phyloP scores from a whole-genome alignment of 345 rosid species.

The Eucalyptus cloeziana region DNA sequence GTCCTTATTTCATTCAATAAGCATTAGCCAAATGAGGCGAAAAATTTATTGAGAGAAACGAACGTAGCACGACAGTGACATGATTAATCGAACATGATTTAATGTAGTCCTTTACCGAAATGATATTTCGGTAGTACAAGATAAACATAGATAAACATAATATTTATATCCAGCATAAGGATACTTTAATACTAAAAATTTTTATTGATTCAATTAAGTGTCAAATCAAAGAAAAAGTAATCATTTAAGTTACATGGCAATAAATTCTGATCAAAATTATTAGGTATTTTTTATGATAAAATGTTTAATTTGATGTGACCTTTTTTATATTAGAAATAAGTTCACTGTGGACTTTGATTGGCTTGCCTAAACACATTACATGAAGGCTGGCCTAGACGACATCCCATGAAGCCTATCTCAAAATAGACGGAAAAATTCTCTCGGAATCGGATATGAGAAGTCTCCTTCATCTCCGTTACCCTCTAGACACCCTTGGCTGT shows the following conservation, averaged over 20 bases:
- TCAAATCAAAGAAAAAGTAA: fast-evolving
- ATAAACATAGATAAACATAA: not conserved
- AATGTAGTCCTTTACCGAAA: not conserved
- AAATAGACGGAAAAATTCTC: not conserved
- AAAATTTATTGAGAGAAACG: not conserved
- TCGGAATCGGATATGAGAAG: not conserved
- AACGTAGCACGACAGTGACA: not conserved
- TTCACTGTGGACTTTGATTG: fast-evolving
- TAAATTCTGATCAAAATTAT: fast-evolving
- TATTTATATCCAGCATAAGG: fast-evolving
- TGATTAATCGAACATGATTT: not conserved
- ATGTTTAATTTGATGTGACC: not conserved
- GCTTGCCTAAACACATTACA: not conserved
- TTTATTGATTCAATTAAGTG: fast-evolving
- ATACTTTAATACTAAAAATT: not conserved
- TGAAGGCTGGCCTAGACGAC: not conserved
- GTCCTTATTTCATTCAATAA: not conserved
- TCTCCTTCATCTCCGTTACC: not conserved
- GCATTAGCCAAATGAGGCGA: not conserved
- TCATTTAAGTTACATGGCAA: fast-evolving
- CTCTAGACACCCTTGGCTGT: not conserved
- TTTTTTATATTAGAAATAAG: not conserved
- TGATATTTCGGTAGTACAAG: not conserved
- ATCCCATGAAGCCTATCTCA: not conserved
- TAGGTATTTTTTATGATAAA: not conserved